These are phyloP conservation scores for Monosporascus sp. DNA, from an alignment of 2,329 filamentous ascomycete genomes.

Conservation along the genomic window DNA sequence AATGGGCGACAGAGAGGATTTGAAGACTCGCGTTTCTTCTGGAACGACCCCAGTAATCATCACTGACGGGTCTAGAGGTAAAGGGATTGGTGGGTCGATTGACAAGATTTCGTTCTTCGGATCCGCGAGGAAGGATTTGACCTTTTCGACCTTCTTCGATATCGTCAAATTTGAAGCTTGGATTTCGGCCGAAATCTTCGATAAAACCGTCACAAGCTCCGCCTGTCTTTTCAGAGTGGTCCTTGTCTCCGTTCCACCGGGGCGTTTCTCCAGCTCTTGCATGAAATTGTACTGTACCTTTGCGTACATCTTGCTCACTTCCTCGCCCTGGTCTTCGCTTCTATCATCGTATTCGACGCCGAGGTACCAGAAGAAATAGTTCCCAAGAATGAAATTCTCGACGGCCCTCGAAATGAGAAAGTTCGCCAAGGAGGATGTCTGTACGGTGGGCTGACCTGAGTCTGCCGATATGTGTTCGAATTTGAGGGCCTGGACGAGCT, in stretches of 20 bases:
- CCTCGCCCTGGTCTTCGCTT: constrained; percentile 66
- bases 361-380: constrained; percentile 96
- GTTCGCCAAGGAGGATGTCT: constrained; percentile 72
- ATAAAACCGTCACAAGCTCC: constrained; percentile 80
- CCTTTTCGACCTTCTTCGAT: constrained; percentile 71
- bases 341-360: constrained; percentile 95
- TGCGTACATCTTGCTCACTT: constrained; percentile 79
- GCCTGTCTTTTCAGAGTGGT: constrained; percentile 79
- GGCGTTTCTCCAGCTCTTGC: constrained; percentile 69
- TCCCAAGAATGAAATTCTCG: constrained; percentile 83
- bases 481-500: constrained; percentile 92
- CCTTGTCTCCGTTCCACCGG: constrained; percentile 66
- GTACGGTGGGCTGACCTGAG: constrained; percentile 56
- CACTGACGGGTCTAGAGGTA: constrained; percentile 83
- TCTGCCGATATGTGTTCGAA: constrained; percentile 72
- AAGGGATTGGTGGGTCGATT: constrained; percentile 79
- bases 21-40: constrained; percentile 87
- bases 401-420: constrained; percentile 87
- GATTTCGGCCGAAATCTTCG: constrained; percentile 84
- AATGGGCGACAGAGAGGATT: constrained; percentile 87
- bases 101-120: constrained; percentile 80
- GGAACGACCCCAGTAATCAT: constrained; percentile 73
- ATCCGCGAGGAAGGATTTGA: constrained; percentile 81
- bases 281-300: constrained; percentile 97
- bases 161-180: constrained; percentile 74